phyloP scores from a whole-genome alignment of 345 rosid species.

The Hibiscus tridactylites region DNA sequence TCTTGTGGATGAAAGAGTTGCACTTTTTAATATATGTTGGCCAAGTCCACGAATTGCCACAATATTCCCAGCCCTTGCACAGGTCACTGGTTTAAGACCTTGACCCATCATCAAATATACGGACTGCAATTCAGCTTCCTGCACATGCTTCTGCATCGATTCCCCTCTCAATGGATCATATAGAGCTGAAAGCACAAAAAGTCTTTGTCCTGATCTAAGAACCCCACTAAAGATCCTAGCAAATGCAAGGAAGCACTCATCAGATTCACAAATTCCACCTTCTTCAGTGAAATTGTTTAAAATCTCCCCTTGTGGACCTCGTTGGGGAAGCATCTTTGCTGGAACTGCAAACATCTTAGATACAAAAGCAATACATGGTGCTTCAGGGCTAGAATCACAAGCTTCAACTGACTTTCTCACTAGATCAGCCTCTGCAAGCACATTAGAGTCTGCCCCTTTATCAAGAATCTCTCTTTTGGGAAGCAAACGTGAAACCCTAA shows the following conservation, averaged over 20 bases:
- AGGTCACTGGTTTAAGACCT: conserved; percentile 65
- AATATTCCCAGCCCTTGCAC: conserved; percentile 77
- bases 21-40: conserved; percentile 82
- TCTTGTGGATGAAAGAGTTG: conserved; percentile 81
- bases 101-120: conserved; percentile 98
- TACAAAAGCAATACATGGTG: conserved; percentile 81
- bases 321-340: conserved; percentile 64
- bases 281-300: conserved; percentile 43
- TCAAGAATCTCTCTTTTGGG: conserved; percentile 55
- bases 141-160: conserved; percentile 67
- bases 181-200: conserved; percentile 72
- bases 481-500: conserved; percentile 60
- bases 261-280: conserved; percentile 45
- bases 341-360: conserved; percentile 95
- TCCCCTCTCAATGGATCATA: conserved; percentile 75
- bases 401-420: conserved; percentile 69
- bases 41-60: conserved; percentile 94
- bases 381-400: conserved; percentile 56
- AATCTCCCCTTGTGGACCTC: conserved; percentile 62
- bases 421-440: conserved; percentile 55
- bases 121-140: conserved; percentile 78
- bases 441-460: conserved; percentile 30
- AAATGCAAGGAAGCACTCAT: conserved; percentile 95
- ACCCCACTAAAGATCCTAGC: conserved; percentile 92
- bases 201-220: conserved; percentile 48